A percentile compares a stretch with the other conserved stretches of the same genome.
Conservation (phyloP, 768 basidiomycete genomes). For the Daedaleopsis sinensis region DNA sequence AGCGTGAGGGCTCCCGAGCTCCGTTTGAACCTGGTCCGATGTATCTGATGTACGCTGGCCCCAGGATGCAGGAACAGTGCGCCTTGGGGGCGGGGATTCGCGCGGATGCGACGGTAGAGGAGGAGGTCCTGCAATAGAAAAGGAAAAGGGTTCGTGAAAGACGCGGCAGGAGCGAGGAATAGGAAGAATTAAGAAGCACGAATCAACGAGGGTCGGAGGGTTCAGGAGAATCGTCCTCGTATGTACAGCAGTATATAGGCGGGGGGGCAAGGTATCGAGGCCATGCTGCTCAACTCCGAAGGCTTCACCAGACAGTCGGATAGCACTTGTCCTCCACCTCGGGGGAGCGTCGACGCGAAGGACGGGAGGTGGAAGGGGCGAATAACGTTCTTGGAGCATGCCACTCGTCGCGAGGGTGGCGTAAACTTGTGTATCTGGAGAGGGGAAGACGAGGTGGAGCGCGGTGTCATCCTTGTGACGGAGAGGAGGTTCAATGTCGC, state of each 20-base stretch:
- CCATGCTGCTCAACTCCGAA: slow-evolving; percentile 46
- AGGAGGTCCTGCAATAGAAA: slow-evolving; percentile 51
- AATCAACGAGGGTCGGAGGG: slow-evolving; percentile 35
- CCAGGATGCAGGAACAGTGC: slow-evolving; percentile 22
- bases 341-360: slow-evolving; percentile 41
- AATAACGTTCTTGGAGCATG: slow-evolving; percentile 64
- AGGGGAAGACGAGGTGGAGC: slow-evolving; percentile 7
- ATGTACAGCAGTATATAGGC: slow-evolving; percentile 39
- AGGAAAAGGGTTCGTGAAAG: slow-evolving; percentile 40
- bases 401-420: slow-evolving; percentile 24
- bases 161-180: slow-evolving; percentile 36
- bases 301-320: slow-evolving; percentile 42
- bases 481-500: slow-evolving; percentile 11
- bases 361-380: slow-evolving; percentile 45
- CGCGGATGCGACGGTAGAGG: slow-evolving; percentile 42
- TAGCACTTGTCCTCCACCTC: slow-evolving; percentile 32
- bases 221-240: slow-evolving; percentile 48
- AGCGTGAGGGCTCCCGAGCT: slow-evolving; percentile 7
- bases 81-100: slow-evolving; percentile 33
- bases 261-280: slow-evolving; percentile 35
- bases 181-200: slow-evolving; percentile 33
- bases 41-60: slow-evolving; percentile 17
- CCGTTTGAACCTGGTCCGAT: not conserved
- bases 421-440: slow-evolving; percentile 20
- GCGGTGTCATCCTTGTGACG: slow-evolving; percentile 11